These are phyloP conservation scores for Diaporthe amygdali DNA, from an alignment of 2,329 filamentous ascomycete species.

Conservation along the genomic window DNA sequence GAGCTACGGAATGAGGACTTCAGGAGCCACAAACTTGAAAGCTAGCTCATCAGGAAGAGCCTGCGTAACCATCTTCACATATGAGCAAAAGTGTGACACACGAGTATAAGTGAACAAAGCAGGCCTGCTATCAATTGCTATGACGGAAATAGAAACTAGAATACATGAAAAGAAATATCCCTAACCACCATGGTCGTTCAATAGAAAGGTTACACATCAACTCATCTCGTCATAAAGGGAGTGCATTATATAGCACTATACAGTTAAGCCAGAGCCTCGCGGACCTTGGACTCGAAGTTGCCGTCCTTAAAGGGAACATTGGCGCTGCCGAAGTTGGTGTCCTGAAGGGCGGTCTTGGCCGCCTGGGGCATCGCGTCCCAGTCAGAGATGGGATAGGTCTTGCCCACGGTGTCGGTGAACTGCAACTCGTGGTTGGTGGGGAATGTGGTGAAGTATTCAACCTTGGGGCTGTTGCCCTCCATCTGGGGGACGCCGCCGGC, in stretches of 20 bases:
- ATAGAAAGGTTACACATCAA: neutral
- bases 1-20: neutral
- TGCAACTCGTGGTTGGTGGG: conserved; percentile 42
- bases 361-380: conserved; percentile 45
- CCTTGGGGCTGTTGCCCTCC: conserved; percentile 31
- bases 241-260: neutral
- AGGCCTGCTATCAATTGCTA: neutral
- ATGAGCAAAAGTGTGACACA: no score
- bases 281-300: conserved; percentile 9
- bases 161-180: neutral
- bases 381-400: conserved; percentile 41
- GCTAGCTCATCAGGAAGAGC: no score
- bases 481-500: conserved; percentile 24
- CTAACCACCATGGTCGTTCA: neutral
- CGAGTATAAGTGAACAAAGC: neutral
- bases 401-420: conserved; percentile 42
- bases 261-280: neutral
- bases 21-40: no score
- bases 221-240: neutral
- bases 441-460: conserved; percentile 39
- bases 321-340: conserved; percentile 44
- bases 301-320: conserved; percentile 44
- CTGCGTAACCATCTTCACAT: neutral
- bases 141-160: neutral
- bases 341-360: conserved; percentile 37